Conservation (phyloP, 2,329 filamentous ascomycete species). For the Magnaporthales sp. region DNA sequence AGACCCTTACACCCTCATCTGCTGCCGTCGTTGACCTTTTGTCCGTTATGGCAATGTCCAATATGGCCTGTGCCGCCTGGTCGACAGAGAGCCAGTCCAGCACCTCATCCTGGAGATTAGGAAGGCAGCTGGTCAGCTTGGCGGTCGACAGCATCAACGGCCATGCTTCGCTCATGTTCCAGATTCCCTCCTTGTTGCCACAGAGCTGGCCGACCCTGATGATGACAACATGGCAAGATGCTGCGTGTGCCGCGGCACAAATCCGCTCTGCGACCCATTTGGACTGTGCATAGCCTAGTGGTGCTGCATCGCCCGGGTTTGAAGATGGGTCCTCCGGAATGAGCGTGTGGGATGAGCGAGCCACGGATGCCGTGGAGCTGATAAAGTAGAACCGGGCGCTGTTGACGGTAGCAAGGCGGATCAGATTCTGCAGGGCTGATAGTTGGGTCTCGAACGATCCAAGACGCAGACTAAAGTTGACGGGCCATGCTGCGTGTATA, state of each 20-base stretch:
- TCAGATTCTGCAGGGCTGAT: background rate
- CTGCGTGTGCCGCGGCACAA: background rate
- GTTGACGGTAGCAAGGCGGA: background rate
- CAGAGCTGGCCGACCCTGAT: constrained; percentile 4
- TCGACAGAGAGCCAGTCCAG: background rate
- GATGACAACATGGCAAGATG: background rate
- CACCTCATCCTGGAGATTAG: background rate
- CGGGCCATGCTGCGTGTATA: constrained; percentile 39
- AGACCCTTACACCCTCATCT: background rate
- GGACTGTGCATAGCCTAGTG: constrained; percentile 1
- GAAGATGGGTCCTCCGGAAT: background rate
- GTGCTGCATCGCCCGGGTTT: background rate
- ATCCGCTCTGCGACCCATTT: constrained; percentile 3
- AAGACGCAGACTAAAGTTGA: constrained; percentile 40
- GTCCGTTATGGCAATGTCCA: background rate
- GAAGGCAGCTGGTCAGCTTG: background rate
- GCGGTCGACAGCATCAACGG: constrained; percentile 1
- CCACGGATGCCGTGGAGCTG: background rate
- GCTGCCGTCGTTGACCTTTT: background rate
- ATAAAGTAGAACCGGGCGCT: background rate
- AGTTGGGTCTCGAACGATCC: constrained; percentile 27
- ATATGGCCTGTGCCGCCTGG: background rate
- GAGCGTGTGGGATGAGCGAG: background rate
- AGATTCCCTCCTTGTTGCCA: background rate
- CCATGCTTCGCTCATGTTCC: constrained; percentile 5